Evolutionary conservation across 805 yeast genomes (phyloP), one percentile per base, ranked within the genome.

Genomic region (Suhomyces kilbournensis): DNA sequence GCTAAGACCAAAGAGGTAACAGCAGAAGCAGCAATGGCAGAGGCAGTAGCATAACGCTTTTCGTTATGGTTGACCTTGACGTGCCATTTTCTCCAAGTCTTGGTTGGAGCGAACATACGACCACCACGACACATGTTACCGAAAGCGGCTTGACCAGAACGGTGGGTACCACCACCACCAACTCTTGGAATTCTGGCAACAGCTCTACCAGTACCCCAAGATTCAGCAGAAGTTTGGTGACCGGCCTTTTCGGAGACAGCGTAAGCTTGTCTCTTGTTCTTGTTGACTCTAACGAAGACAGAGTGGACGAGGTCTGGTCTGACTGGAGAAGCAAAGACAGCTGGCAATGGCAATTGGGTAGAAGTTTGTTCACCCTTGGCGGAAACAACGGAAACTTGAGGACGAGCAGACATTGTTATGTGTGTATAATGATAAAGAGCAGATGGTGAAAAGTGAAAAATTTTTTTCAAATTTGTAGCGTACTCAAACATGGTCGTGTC

Each of bases 71-170:
- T 94, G 75, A 94, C 97, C 88, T 92, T 94, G 74, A 94, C 96
- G 91, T 94, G 96, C 99, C 99, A 94, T 84, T 86, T 93, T 89
- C 99, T 91, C 99, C 99, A 94, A 81, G 96, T 92, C 87, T 94
- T 94, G 81, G 99, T 94, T 79, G 99, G 99, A 80, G 99, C 97
- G 76, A 94, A 94, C 98, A 94, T 94, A 83, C 99, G 96, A 85
- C 99, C 99, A 80, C 97, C 97, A 82, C 99, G 93, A 86, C 99
- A 94, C 99, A 94, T 94, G 94, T 94, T 94, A 88, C 99, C 99
- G 86, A 94, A 94, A 77, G 99, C 99, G 80, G 91, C 99, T 83
- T 94, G 99, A 80, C 99, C 99, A 65, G 98, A 84, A 83, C 99
- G 92, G 96, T 91, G 97, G 78, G 99, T 94, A 89, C 99, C 99